Evolutionary conservation across 139 green algal genomes (phyloP), one percentile per base, ranked within the genome.

Genomic region (Desmodesmus armatus): DNA sequence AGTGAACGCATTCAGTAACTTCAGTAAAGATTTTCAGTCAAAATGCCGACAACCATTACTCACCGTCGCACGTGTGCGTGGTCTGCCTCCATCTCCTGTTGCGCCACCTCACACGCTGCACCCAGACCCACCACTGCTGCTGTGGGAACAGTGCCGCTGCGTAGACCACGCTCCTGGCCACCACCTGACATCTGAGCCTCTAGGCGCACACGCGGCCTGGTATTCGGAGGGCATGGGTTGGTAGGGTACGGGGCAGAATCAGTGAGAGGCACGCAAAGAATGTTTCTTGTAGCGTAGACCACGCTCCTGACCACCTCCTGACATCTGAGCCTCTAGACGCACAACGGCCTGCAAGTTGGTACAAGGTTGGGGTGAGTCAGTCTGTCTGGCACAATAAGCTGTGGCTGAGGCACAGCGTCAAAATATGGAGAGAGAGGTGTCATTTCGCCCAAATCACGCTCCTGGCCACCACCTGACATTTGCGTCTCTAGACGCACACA

Each of bases 381-480:
- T n/a, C n/a, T n/a, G n/a, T n/a, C n/a, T n/a, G n/a, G n/a, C n/a
- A n/a, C n/a, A n/a, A n/a, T n/a, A n/a, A n/a, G n/a, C n/a, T n/a
- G n/a, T n/a, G n/a, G n/a, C n/a, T n/a, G n/a, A n/a, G n/a, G n/a
- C n/a, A n/a, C n/a, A n/a, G n/a, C n/a, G n/a, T n/a, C n/a, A n/a
- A n/a, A n/a, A n/a, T n/a, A n/a, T n/a, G n/a, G n/a, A n/a, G n/a
- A n/a, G n/a, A n/a, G n/a, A n/a, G n/a, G n/a, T n/a, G n/a, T n/a
- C n/a, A n/a, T n/a, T n/a, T n/a, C n/a, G 53, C 97, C 88, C 74
- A 99, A 85, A 15, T 97, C 97, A 7, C 97, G 91, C 92, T 99
- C 97, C 92, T 99, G 97, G 2, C 97, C 97, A 25, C 97, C 97
- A 29, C 97, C 97, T 83, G 84, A 97, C 90, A 99, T 99, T 76